These are phyloP conservation scores for Metarhizium humberi DNA, from an alignment of 2,329 filamentous ascomycete species.

Conservation along the genomic window DNA sequence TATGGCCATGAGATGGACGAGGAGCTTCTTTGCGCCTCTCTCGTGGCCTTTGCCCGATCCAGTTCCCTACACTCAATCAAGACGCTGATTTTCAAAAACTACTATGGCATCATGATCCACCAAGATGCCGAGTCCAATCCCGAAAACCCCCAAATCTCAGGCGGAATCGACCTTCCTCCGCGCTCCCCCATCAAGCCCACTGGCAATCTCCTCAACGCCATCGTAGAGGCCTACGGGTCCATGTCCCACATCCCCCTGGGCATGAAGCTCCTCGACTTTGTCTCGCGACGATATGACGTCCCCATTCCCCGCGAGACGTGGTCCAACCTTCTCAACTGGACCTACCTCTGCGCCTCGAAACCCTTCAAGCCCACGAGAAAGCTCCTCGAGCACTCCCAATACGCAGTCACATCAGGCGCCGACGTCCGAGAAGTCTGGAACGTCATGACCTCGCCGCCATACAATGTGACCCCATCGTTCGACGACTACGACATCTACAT, in stretches of 20 bases:
- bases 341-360: slow-evolving; percentile 44
- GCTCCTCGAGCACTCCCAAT: slow-evolving; percentile 16
- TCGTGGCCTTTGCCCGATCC: slow-evolving; percentile 32
- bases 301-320: slow-evolving; percentile 49
- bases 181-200: slow-evolving; percentile 51
- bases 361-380: slow-evolving; percentile 27
- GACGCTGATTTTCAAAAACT: slow-evolving; percentile 20
- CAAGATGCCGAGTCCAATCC: slow-evolving; percentile 8
- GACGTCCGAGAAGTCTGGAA: slow-evolving; percentile 47
- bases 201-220: slow-evolving; percentile 46
- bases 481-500: slow-evolving; percentile 41
- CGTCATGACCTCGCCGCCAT: slow-evolving; percentile 49
- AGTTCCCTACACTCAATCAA: slow-evolving; percentile 24
- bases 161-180: slow-evolving; percentile 28
- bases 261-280: slow-evolving; percentile 48
- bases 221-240: slow-evolving; percentile 61
- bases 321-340: slow-evolving; percentile 59
- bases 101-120: slow-evolving; percentile 20
- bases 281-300: slow-evolving; percentile 52
- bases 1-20: slow-evolving; percentile 26
- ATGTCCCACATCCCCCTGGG: slow-evolving; percentile 54
- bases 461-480: slow-evolving; percentile 47
- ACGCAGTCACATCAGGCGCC: slow-evolving; percentile 25
- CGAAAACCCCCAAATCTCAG: slow-evolving; percentile 16
- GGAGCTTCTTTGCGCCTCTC: slow-evolving; percentile 27